Evolutionary conservation across 495 filamentous ascomycete species (phyloP).

Genomic region (Xeromyces bisporus): DNA sequence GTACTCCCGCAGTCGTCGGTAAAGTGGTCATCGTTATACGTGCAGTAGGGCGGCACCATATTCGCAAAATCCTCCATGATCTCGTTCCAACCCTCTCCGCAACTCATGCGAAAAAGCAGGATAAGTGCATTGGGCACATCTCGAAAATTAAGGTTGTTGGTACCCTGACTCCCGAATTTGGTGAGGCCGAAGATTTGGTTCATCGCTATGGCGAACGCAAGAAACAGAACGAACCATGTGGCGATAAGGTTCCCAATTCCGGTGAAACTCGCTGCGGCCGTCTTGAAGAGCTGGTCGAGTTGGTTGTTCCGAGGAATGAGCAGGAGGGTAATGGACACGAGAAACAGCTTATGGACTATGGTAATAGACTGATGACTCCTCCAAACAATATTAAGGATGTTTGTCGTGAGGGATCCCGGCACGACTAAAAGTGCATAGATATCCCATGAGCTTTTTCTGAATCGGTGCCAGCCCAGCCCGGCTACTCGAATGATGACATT

Average conservation of each 20-base stretch:
- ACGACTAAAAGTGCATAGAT: constrained; percentile 73
- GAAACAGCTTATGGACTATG: constrained; percentile 79
- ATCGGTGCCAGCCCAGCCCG: constrained; percentile 84
- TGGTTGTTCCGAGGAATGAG: constrained; percentile 95
- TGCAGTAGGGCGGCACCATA: constrained; percentile 61
- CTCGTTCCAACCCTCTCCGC: constrained; percentile 89
- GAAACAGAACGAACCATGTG: constrained; percentile 92
- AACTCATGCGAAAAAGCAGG: constrained; percentile 79
- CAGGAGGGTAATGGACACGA: constrained; percentile 78
- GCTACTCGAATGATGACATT: constrained; percentile 76
- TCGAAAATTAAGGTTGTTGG: constrained; percentile 77
- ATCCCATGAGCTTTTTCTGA: constrained; percentile 90
- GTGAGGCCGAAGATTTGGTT: constrained; percentile 96
- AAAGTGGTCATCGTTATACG: constrained; percentile 46
- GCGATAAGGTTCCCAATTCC: constrained; percentile 85
- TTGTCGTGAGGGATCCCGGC: constrained; percentile 66
- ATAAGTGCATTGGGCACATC: constrained; percentile 88
- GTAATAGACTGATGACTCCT: constrained; percentile 42
- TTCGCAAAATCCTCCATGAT: constrained; percentile 93
- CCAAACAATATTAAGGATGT: constrained; percentile 42
- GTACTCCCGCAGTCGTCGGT: constrained; percentile 85
- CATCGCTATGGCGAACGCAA: constrained; percentile 89
- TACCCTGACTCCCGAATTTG: constrained; percentile 58
- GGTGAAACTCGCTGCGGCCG: constrained; percentile 84
- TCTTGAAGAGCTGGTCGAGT: constrained; percentile 97